Conservation (phyloP, 2,329 filamentous ascomycete genomes). For the Xylariomycetidae sp. region DNA sequence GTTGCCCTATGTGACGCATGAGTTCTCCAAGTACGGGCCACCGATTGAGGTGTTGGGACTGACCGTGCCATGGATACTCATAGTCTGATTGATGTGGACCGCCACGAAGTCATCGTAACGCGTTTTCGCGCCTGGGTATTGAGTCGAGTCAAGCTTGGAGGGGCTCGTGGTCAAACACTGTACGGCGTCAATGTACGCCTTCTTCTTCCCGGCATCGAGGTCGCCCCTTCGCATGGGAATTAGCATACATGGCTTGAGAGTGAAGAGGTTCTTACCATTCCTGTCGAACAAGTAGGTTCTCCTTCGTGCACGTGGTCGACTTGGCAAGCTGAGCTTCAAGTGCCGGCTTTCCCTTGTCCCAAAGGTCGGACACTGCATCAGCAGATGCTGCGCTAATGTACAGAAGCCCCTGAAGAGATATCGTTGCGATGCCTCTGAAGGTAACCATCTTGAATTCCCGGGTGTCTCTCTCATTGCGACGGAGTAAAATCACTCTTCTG, state of each 20-base stretch:
- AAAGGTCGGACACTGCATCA: slow-evolving; percentile 19
- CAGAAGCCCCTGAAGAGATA: slow-evolving; percentile 6
- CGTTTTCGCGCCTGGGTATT: slow-evolving; percentile 21
- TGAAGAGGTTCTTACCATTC: slow-evolving; percentile 15
- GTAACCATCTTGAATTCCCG: slow-evolving; percentile 8
- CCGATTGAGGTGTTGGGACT: background rate
- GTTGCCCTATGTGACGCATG: slow-evolving; percentile 7
- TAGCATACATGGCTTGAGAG: background rate
- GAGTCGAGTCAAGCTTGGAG: slow-evolving; percentile 15
- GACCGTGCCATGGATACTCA: slow-evolving; percentile 20
- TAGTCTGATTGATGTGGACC: slow-evolving; percentile 24
- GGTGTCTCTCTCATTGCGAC: too few relatives aligned
- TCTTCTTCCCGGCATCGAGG: slow-evolving; percentile 9
- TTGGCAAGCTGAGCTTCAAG: slow-evolving; percentile 18
- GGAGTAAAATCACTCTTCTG: slow-evolving; percentile 5
- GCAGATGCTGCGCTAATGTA: slow-evolving; percentile 8
- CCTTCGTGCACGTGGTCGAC: slow-evolving; percentile 17
- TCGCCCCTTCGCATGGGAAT: slow-evolving; percentile 9
- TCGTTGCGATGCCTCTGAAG: slow-evolving; percentile 2
- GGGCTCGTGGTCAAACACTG: slow-evolving; percentile 18
- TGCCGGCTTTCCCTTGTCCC: slow-evolving; percentile 15
- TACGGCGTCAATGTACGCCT: slow-evolving; percentile 21
- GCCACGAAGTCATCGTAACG: slow-evolving; percentile 28
- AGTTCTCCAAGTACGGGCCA: background rate
- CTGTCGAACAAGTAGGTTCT: slow-evolving; percentile 17